Evolutionary conservation across 2,329 filamentous ascomycete species (phyloP), one percentile per base, ranked within the genome.

Genomic region (Fusarium sp.): DNA sequence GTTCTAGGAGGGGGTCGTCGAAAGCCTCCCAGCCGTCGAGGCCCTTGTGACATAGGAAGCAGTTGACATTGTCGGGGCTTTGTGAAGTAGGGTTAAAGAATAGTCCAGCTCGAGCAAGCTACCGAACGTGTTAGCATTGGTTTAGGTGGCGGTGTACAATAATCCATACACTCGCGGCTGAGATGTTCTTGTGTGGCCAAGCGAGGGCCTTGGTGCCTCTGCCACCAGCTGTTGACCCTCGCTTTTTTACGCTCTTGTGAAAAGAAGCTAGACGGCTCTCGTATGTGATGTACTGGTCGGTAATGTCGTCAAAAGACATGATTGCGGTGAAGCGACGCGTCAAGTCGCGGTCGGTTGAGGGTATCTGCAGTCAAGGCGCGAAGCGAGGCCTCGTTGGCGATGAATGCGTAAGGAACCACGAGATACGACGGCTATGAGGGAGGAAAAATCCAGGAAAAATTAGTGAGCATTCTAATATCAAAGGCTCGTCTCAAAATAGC

Each of bases 31-130:
- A 99, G 69, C 95, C 95, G 80, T 97, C 95, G 14, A 99, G 88
- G 64, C 92, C 90, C 80, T 94, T 93, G 71, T 91, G 86, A 84
- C 96, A 99, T 40, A 95, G 87, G 82, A 97, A 98, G 82, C 96
- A 99, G 76, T 91, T 89, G 57, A 94, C 94, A 82, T 98, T 98
- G 82, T 99, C 96, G 40, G 92, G 92, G 79, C 91, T 93, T 56
- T 90, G 88, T 61, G 90, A 87, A 16, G 89, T 90, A 2, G 96
- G 96, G 70, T 92, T 90, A 84, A 94, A 98, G 84, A 93, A 96
- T 85, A 99, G 98, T 40, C 96, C 96, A 66, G 96, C 96, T 79
- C 90, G 91, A 6, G 96, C 96, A 78, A 99, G 92, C 93, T 98
- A 80, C 52, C 57, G 57, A 47, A 31, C 35, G 7, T n/a, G 75